Evolutionary conservation across 352 stramenopile species (phyloP).

Genomic region (Pythium inflatum): DNA sequence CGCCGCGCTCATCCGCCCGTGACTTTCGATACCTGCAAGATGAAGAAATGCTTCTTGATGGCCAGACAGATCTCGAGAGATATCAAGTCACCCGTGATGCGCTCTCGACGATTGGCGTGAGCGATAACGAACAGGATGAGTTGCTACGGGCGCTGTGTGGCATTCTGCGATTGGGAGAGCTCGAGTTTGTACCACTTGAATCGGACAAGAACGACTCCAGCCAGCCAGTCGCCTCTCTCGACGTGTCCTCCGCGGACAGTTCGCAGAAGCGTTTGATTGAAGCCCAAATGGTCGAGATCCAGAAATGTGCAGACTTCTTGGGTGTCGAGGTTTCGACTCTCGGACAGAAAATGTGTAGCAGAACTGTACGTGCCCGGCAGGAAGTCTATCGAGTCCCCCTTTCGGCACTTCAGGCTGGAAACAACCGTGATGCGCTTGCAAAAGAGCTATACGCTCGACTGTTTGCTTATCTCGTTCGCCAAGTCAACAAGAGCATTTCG

Average conservation of each 20-base stretch:
- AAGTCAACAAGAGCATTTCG: slow-evolving; percentile 85
- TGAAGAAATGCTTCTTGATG: slow-evolving; percentile 70
- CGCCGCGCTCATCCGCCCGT: slow-evolving; percentile 39
- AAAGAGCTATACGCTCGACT: slow-evolving; percentile 96
- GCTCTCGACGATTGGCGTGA: slow-evolving; percentile 78
- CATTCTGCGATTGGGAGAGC: slow-evolving; percentile 81
- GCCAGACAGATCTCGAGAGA: slow-evolving; percentile 66
- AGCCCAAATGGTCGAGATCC: slow-evolving; percentile 63
- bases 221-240: slow-evolving; percentile 60
- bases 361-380: slow-evolving; percentile 78
- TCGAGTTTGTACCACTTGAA: slow-evolving; percentile 79
- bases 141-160: slow-evolving; percentile 73
- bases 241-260: slow-evolving; percentile 1
- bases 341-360: slow-evolving; percentile 74
- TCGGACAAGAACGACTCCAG: slow-evolving; percentile 79
- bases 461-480: slow-evolving; percentile 94
- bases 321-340: slow-evolving; percentile 70
- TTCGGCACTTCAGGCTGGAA: slow-evolving; percentile 69
- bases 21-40: slow-evolving; percentile 82
- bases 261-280: slow-evolving; percentile 45
- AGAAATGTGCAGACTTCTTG: slow-evolving; percentile 63
- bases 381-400: slow-evolving; percentile 86
- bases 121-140: slow-evolving; percentile 68
- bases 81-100: slow-evolving; percentile 85
- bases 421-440: slow-evolving; percentile 93